A percentile compares a stretch with the other conserved stretches of the same genome.
Conservation (phyloP, 306 rosid species). For the Vigna radiata region DNA sequence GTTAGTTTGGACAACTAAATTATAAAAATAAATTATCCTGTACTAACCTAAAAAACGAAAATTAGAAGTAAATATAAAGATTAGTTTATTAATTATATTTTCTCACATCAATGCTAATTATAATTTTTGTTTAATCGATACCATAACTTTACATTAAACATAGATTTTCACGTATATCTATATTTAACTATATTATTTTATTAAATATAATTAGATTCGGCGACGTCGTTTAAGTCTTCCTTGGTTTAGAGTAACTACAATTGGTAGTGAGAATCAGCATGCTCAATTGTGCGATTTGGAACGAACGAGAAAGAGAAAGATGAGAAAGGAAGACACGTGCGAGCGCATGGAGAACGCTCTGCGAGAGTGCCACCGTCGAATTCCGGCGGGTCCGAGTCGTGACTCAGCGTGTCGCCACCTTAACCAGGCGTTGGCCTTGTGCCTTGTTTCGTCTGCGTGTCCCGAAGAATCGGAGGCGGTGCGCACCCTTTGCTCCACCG, state of each 20-base stretch:
- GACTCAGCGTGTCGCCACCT: slow-evolving; percentile 64
- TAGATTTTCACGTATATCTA: too few relatives aligned
- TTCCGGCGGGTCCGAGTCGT: slow-evolving; percentile 52
- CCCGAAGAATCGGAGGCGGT: slow-evolving; percentile 62
- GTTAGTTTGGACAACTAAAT: too few relatives aligned
- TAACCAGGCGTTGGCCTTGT: slow-evolving; percentile 59
- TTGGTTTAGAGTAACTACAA: too few relatives aligned
- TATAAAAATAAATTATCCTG: too few relatives aligned
- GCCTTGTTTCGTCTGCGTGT: slow-evolving; percentile 59
- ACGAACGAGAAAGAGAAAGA: background rate
- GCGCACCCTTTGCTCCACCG: slow-evolving; percentile 60
- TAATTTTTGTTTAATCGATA: too few relatives aligned
- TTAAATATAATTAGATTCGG: background rate
- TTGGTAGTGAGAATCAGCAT: background rate
- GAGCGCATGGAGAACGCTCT: slow-evolving; percentile 56
- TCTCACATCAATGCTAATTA: too few relatives aligned
- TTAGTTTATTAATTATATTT: too few relatives aligned
- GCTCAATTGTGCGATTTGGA: background rate
- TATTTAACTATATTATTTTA: too few relatives aligned
- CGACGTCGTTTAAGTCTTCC: background rate
- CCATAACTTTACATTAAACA: too few relatives aligned
- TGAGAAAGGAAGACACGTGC: slow-evolving; percentile 48
- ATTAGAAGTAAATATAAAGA: too few relatives aligned
- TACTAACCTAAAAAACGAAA: too few relatives aligned
- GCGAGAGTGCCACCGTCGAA: slow-evolving; percentile 66